Evolutionary conservation across 2,329 filamentous ascomycete species (phyloP).

Genomic region (Neopestalotiopsis sp.): DNA sequence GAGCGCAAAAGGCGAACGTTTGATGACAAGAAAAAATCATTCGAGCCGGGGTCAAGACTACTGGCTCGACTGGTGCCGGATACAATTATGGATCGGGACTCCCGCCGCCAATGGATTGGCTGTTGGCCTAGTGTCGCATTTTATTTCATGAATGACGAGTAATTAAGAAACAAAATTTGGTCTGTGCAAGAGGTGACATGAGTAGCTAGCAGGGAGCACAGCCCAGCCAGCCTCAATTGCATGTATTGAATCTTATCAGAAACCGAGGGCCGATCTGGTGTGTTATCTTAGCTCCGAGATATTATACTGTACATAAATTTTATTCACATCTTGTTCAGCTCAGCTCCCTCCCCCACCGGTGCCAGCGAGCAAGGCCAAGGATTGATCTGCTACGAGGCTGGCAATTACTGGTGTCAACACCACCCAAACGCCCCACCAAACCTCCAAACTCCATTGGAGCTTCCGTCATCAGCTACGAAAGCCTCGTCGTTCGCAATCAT

Average conservation of each 20-base stretch:
- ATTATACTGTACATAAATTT: background rate
- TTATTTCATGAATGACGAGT: background rate
- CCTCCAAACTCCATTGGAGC: constrained; percentile 1
- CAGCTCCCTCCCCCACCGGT: too few species aligned
- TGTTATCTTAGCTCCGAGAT: background rate
- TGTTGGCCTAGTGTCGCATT: background rate
- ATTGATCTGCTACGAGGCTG: constrained; percentile 5
- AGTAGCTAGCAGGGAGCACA: background rate
- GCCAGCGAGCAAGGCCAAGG: background rate
- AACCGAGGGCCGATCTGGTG: background rate
- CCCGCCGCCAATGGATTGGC: background rate
- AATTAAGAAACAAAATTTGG: background rate
- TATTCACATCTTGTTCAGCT: background rate
- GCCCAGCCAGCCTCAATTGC: background rate
- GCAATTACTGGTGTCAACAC: background rate
- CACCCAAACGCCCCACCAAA: constrained; percentile 13
- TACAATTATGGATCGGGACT: background rate
- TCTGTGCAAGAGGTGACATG: background rate
- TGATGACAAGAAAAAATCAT: background rate
- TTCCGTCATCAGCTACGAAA: constrained; percentile 16
- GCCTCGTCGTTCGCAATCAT: constrained; percentile 11
- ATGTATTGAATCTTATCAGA: background rate
- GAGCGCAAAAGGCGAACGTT: background rate
- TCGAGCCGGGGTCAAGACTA: background rate
- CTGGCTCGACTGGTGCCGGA: too few species aligned